A percentile compares a stretch with the other conserved stretches of the same genome.
Conservation (phyloP, 805 yeast species). For the Starmerella apis region DNA sequence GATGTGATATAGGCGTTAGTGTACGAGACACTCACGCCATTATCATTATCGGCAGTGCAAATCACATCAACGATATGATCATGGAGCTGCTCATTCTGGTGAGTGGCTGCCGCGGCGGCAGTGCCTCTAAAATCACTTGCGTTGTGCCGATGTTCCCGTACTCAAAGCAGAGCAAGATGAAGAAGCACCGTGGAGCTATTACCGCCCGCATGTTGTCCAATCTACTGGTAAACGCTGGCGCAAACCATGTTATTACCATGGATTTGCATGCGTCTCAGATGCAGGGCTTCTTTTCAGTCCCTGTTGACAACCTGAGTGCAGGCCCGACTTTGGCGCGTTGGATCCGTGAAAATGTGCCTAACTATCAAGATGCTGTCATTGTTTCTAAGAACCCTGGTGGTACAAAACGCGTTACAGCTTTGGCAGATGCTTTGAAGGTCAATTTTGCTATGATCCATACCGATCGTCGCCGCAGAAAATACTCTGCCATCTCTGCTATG, state of each 20-base stretch:
- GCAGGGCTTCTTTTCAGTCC: slow-evolving; percentile 97
- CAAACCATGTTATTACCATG: slow-evolving; percentile 97
- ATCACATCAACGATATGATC: slow-evolving; percentile 79
- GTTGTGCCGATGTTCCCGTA: slow-evolving; percentile 97
- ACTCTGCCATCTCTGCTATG: slow-evolving; percentile 31
- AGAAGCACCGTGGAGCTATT: slow-evolving; percentile 96
- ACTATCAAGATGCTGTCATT: slow-evolving; percentile 81
- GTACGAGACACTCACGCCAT: slow-evolving; percentile 96
- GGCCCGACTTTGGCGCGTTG: slow-evolving; percentile 94
- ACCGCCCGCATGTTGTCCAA: slow-evolving; percentile 97
- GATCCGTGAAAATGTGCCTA: slow-evolving; percentile 82
- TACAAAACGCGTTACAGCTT: slow-evolving; percentile 91
- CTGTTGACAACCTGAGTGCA: slow-evolving; percentile 92
- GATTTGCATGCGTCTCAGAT: slow-evolving; percentile 93
- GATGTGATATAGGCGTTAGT: slow-evolving; percentile 87
- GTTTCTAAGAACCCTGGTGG: slow-evolving; percentile 99
- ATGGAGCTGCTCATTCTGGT: slow-evolving; percentile 92
- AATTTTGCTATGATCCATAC: slow-evolving; percentile 99
- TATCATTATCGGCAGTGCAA: slow-evolving; percentile 82
- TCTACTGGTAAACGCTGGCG: slow-evolving; percentile 93
- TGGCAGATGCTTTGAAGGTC: slow-evolving; percentile 92
- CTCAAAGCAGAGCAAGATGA: slow-evolving; percentile 95
- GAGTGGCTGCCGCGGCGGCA: slow-evolving; percentile 94
- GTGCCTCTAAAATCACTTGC: slow-evolving; percentile 94
- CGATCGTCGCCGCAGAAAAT: slow-evolving; percentile 84